Evolutionary conservation across 345 rosid species (phyloP).

Genomic region (Cochlearia excelsa): DNA sequence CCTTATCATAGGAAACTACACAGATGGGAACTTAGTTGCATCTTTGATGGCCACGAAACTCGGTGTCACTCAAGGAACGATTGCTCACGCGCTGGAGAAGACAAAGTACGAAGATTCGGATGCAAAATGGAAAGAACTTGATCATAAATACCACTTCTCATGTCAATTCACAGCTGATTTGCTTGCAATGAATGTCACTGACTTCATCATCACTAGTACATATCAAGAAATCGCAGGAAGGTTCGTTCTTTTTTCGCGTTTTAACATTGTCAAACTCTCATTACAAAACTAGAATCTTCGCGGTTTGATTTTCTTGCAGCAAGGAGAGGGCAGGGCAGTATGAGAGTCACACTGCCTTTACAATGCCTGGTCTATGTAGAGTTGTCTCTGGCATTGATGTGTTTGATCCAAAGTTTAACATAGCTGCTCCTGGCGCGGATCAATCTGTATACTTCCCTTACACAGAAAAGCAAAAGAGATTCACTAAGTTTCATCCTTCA

Average conservation of each 20-base stretch:
- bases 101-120: constrained; percentile 92
- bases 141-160: constrained; percentile 83
- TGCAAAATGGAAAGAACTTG: constrained; percentile 80
- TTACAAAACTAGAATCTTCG: neutral
- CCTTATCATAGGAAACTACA: constrained; percentile 89
- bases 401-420: constrained; percentile 91
- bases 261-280: neutral
- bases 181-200: constrained; percentile 79
- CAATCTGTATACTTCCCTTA: constrained; percentile 90
- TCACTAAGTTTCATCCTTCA: constrained; percentile 59
- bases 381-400: constrained; percentile 87
- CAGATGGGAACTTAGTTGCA: constrained; percentile 91
- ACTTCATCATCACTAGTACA: constrained; percentile 85
- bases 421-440: constrained; percentile 93
- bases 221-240: constrained; percentile 98
- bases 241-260: constrained; percentile 30
- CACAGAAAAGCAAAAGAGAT: constrained; percentile 50
- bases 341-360: constrained; percentile 76
- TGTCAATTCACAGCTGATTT: constrained; percentile 90
- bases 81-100: constrained; percentile 94
- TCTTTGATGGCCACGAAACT: constrained; percentile 76
- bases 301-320: constrained; percentile 38
- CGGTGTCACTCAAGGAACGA: constrained; percentile 79
- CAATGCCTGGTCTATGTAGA: constrained; percentile 89
- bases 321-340: constrained; percentile 81